Conservation (phyloP, 164 flowering plant genomes). For the Nymphaea thermarum region DNA sequence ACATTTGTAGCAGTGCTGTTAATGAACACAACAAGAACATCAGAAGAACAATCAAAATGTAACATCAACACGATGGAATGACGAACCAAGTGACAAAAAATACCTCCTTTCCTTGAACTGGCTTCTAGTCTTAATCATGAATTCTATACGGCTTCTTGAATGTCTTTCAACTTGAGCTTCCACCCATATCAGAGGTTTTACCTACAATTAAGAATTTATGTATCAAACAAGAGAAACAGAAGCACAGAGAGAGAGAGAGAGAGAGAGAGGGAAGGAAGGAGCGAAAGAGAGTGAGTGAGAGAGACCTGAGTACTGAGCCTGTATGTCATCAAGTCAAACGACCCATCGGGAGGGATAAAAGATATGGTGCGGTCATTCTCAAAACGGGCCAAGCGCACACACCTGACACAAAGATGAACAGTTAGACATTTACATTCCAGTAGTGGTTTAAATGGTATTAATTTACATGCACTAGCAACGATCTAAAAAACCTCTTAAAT, state of each 20-base stretch:
- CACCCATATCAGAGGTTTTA: slow-evolving; percentile 95
- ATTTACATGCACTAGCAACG: neutral
- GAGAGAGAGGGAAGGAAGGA: no score
- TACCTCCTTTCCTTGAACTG: slow-evolving; percentile 99
- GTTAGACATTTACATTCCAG: neutral
- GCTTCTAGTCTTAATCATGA: slow-evolving; percentile 84
- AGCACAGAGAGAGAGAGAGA: no score
- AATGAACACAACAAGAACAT: neutral
- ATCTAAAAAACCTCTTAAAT: neutral
- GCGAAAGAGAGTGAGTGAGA: neutral
- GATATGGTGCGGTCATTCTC: slow-evolving; percentile 98
- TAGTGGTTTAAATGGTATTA: neutral
- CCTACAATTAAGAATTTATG: slow-evolving; percentile 24
- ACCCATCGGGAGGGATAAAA: slow-evolving; percentile 96
- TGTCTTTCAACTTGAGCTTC: slow-evolving; percentile 96
- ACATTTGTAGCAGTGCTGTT: slow-evolving; percentile 95
- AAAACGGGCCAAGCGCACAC: slow-evolving; percentile 96
- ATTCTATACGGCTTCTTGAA: slow-evolving; percentile 87
- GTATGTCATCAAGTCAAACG: slow-evolving; percentile 96
- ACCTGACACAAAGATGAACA: slow-evolving; percentile 30
- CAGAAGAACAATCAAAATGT: neutral
- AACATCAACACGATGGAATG: neutral
- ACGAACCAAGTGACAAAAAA: neutral
- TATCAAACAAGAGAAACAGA: no score
- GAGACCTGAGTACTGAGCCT: slow-evolving; percentile 89